phyloP scores from a whole-genome alignment of 495 filamentous ascomycete genomes.

The Daldinia vernicosa region DNA sequence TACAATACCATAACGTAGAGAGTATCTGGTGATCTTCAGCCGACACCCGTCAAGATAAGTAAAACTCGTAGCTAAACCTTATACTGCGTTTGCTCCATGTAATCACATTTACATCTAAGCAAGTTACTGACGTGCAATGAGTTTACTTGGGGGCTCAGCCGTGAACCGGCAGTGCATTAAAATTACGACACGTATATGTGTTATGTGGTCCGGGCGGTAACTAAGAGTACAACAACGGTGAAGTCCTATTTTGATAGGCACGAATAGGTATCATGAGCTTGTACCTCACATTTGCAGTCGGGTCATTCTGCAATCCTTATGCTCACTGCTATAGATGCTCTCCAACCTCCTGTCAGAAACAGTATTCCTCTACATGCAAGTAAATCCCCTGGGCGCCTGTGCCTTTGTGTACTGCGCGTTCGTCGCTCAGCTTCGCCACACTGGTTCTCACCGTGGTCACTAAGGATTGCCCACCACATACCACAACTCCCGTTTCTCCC shows the following conservation, averaged over 20 bases:
- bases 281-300: not conserved
- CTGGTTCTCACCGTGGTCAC: constrained; percentile 70
- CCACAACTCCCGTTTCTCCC: constrained; percentile 85
- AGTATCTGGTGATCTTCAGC: no score
- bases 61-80: no score
- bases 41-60: no score
- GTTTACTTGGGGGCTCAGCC: not conserved
- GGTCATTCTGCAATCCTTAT: not conserved
- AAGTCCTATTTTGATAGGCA: not conserved
- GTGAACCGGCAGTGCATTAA: not conserved
- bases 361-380: constrained; percentile 61
- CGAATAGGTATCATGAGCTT: not conserved
- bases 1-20: not conserved
- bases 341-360: constrained; percentile 44
- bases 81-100: no score
- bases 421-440: constrained; percentile 78
- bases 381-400: constrained; percentile 82
- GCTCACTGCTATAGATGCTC: not conserved
- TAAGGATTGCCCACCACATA: constrained; percentile 78
- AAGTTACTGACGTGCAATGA: no score
- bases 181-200: not conserved
- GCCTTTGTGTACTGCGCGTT: constrained; percentile 89
- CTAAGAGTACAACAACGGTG: not conserved
- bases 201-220: not conserved
- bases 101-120: no score